Percentiles rank a stretch among this genome's conserved stretches.
These are phyloP conservation scores for Phytopythium delawarense DNA, from an alignment of 352 stramenopile genomes.

Conservation along the genomic window DNA sequence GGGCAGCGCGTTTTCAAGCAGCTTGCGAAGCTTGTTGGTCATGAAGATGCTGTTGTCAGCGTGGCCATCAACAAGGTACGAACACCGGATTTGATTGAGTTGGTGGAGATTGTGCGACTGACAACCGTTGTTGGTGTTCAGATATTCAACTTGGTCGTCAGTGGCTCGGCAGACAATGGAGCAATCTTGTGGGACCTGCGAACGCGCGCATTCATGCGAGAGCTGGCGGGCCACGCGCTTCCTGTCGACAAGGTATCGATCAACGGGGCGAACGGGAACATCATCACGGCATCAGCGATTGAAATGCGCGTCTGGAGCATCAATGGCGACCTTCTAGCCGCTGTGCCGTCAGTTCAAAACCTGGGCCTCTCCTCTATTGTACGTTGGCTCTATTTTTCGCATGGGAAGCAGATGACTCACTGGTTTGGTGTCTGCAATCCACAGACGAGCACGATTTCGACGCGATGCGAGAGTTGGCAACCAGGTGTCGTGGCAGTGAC, in stretches of 20 bases:
- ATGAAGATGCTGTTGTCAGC: conserved; percentile 51
- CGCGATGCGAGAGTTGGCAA: conserved; percentile 73
- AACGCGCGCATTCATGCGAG: conserved; percentile 48
- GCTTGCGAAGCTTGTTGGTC: conserved; percentile 59
- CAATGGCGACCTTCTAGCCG: conserved; percentile 69
- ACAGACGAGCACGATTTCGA: conserved; percentile 55
- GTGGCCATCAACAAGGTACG: conserved; percentile 67
- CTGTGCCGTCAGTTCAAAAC: conserved; percentile 25
- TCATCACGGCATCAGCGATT: conserved; percentile 40
- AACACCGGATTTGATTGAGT: not conserved
- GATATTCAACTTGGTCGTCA: conserved; percentile 67
- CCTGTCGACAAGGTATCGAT: conserved; percentile 56
- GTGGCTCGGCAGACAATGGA: conserved; percentile 46
- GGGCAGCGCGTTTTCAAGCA: conserved; percentile 67
- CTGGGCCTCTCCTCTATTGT: conserved; percentile 57
- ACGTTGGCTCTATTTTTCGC: conserved; percentile 10
- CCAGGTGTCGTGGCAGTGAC: conserved; percentile 61
- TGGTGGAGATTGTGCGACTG: not conserved
- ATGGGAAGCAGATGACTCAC: not conserved
- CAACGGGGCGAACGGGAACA: conserved; percentile 63
- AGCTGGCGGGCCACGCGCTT: conserved; percentile 46
- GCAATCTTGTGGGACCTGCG: conserved; percentile 73
- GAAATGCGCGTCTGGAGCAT: conserved; percentile 77
- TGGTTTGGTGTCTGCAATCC: not conserved
- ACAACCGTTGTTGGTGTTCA: conserved; percentile 7